phyloP scores from a whole-genome alignment of 1,284 basidiomycete species.

The Moesziomyces sp. region DNA sequence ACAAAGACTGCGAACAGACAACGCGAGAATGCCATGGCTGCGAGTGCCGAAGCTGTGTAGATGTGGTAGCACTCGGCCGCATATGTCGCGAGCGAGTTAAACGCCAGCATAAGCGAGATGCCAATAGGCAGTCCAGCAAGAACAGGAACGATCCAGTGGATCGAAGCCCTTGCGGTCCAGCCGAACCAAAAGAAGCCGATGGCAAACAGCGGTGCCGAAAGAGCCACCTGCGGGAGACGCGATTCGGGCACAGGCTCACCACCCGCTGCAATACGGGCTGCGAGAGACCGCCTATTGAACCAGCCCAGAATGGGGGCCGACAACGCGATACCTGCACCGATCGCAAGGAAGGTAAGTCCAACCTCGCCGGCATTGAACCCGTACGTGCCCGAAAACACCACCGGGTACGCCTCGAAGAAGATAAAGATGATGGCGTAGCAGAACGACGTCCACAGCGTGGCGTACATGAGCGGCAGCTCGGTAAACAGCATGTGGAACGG shows the following conservation, averaged over 20 bases:
- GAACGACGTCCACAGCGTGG: constrained; percentile 40
- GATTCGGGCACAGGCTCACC: constrained; percentile 39
- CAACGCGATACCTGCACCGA: constrained; percentile 41
- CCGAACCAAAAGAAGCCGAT: constrained; percentile 51
- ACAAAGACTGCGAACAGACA: constrained; percentile 49
- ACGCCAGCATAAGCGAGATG: constrained; percentile 30
- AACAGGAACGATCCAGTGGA: constrained; percentile 48
- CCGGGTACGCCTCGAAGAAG: constrained; percentile 52
- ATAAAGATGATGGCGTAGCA: constrained; percentile 49
- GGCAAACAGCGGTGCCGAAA: constrained; percentile 33
- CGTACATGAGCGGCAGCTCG: constrained; percentile 43
- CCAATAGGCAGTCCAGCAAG: constrained; percentile 36
- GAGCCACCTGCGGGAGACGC: constrained; percentile 26
- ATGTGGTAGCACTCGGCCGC: constrained; percentile 46
- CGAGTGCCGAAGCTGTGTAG: constrained; percentile 46
- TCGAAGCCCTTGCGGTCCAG: constrained; percentile 39
- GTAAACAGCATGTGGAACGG: constrained; percentile 46
- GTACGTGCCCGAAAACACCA: constrained; percentile 41
- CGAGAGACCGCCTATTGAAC: constrained; percentile 36
- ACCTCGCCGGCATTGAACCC: constrained; percentile 50
- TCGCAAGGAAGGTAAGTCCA: constrained; percentile 41
- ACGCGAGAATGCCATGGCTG: constrained; percentile 46
- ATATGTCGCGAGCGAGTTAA: constrained; percentile 46
- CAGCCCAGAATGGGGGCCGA: constrained; percentile 33
- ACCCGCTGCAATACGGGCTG: constrained; percentile 19